Evolutionary conservation across 179 eudicot genomes (phyloP).

Genomic region (Gypsophila paniculata): DNA sequence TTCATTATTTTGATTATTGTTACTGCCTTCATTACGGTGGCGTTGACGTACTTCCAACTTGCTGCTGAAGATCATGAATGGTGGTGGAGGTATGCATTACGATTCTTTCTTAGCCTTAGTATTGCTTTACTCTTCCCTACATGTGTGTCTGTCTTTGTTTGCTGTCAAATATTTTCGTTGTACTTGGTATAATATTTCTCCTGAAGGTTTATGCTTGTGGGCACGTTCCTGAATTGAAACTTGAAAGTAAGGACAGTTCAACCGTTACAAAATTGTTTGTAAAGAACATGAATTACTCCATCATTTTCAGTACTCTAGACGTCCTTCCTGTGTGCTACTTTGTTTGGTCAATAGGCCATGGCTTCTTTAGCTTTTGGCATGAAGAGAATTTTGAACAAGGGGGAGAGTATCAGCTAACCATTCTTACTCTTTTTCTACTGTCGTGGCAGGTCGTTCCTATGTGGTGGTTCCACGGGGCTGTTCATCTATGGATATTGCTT

Average conservation of each 20-base stretch:
- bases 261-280: background rate
- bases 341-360: background rate
- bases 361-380: too few relatives aligned
- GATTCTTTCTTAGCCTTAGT: too few relatives aligned
- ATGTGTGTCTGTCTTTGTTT: background rate
- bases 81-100: constrained; percentile 43
- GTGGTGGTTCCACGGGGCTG: constrained; percentile 44
- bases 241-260: too few relatives aligned
- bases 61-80: constrained; percentile 51
- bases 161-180: background rate
- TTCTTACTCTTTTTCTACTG: constrained; percentile 15
- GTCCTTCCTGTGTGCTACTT: background rate
- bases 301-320: background rate
- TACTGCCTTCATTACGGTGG: constrained; percentile 47
- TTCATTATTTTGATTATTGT: constrained; percentile 42
- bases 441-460: constrained; percentile 39
- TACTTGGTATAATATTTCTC: background rate
- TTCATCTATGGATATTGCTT: constrained; percentile 47
- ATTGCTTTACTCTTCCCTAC: too few relatives aligned
- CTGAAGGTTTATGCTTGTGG: background rate
- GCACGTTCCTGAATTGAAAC: background rate
- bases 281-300: background rate
- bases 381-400: too few relatives aligned
- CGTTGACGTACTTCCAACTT: constrained; percentile 47
- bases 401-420: background rate